Percentiles rank a stretch among this genome's conserved stretches.
These are phyloP conservation scores for Candida taoyuanica DNA, from an alignment of 805 yeast genomes.

Conservation along the genomic window DNA sequence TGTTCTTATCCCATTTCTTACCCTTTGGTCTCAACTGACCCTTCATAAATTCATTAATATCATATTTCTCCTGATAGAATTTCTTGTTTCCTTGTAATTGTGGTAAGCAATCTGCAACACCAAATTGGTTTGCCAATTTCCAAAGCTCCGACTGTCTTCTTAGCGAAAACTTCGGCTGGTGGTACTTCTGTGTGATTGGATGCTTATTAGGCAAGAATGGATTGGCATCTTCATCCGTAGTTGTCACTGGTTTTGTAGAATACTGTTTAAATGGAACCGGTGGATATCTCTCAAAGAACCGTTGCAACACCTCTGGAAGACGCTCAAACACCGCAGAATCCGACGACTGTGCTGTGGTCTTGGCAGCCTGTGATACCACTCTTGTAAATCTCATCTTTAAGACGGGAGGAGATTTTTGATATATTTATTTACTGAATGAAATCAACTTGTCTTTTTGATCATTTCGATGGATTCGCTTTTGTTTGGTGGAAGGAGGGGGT, in stretches of 20 bases:
- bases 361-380: slow-evolving; percentile 7
- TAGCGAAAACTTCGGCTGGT: slow-evolving; percentile 71
- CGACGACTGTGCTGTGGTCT: slow-evolving; percentile 19
- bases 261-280: slow-evolving; percentile 75
- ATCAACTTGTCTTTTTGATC: not conserved
- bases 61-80: slow-evolving; percentile 76
- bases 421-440: not conserved
- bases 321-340: slow-evolving; percentile 42
- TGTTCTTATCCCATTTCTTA: slow-evolving; percentile 70
- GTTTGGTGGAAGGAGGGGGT: too few relatives aligned
- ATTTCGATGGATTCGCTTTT: too few relatives aligned
- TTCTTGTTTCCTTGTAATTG: slow-evolving; percentile 42
- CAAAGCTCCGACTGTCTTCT: slow-evolving; percentile 80
- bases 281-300: slow-evolving; percentile 77
- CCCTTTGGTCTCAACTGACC: slow-evolving; percentile 80
- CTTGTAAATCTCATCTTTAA: slow-evolving; percentile 7
- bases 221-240: slow-evolving; percentile 67
- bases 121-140: slow-evolving; percentile 77
- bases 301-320: slow-evolving; percentile 66
- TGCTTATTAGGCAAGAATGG: slow-evolving; percentile 86
- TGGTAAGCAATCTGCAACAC: slow-evolving; percentile 77
- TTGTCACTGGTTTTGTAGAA: slow-evolving; percentile 57
- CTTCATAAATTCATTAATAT: slow-evolving; percentile 61
- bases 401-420: not conserved
- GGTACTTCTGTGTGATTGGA: slow-evolving; percentile 73